phyloP scores from a whole-genome alignment of 140 eudicot genomes.

The Senecio squalidus region DNA sequence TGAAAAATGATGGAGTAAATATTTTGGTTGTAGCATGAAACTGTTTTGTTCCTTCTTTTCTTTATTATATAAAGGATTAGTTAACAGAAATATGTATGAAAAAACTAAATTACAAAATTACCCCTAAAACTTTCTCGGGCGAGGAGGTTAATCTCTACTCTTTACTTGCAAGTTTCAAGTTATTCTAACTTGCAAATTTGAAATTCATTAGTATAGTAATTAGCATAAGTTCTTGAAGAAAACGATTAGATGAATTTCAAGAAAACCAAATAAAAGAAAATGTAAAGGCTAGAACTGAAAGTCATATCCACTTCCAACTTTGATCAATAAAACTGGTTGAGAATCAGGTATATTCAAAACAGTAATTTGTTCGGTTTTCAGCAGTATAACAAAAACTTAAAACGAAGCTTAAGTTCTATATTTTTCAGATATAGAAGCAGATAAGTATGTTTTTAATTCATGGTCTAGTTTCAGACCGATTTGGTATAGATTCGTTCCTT shows the following conservation, averaged over 20 bases:
- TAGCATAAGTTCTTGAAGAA: neutral
- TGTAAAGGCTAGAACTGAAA: too few relatives aligned
- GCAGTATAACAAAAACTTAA: too few relatives aligned
- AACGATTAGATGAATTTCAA: neutral
- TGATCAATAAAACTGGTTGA: too few relatives aligned
- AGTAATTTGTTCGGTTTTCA: too few relatives aligned
- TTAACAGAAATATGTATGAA: too few relatives aligned
- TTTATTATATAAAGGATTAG: too few relatives aligned
- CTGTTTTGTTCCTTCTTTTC: too few relatives aligned
- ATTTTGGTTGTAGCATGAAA: too few relatives aligned
- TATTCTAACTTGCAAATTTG: neutral
- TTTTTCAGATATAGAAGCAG: neutral
- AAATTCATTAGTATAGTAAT: neutral
- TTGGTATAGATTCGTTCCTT: neutral
- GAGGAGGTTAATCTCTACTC: neutral
- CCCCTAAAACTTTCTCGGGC: too few relatives aligned
- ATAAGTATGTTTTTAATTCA: neutral
- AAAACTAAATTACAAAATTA: neutral
- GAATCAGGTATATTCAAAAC: too few relatives aligned
- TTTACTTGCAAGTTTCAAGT: neutral
- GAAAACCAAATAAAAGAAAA: neutral
- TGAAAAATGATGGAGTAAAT: too few relatives aligned
- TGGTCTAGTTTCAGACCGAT: neutral
- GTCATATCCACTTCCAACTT: too few relatives aligned
- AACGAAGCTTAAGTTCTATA: neutral